A percentile compares a stretch with the other conserved stretches of the same genome.
Conservation (phyloP, 768 basidiomycete species). For the Podaxis sp. region DNA sequence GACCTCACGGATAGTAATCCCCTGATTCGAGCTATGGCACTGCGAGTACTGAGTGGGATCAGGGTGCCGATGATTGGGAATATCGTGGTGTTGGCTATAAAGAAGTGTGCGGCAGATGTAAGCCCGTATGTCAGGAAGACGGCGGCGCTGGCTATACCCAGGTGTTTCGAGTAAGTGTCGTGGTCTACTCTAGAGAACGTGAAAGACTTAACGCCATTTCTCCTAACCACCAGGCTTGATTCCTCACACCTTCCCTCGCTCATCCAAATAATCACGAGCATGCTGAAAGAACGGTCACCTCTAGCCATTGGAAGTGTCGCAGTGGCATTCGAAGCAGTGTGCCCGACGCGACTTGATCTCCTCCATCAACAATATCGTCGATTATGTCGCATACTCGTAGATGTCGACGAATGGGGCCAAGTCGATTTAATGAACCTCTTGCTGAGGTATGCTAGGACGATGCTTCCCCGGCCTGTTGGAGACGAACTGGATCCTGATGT, state of each 20-base stretch:
- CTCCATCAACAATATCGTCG: conserved; percentile 87
- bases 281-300: conserved; percentile 75
- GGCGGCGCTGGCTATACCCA: conserved; percentile 86
- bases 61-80: conserved; percentile 85
- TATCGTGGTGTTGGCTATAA: conserved; percentile 83
- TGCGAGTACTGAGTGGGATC: conserved; percentile 91
- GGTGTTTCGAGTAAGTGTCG: conserved; percentile 62
- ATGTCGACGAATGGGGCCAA: conserved; percentile 98
- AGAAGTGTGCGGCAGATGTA: conserved; percentile 87
- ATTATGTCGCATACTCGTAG: conserved; percentile 78
- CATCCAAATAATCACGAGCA: conserved; percentile 61
- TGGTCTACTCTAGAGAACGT: neutral
- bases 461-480: conserved; percentile 66
- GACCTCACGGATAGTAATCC: conserved; percentile 92
- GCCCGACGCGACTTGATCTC: conserved; percentile 82
- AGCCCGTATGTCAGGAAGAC: conserved; percentile 96
- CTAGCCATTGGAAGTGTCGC: conserved; percentile 86
- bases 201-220: neutral
- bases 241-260: conserved; percentile 67
- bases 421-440: conserved; percentile 76
- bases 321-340: conserved; percentile 83
- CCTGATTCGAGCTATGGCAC: conserved; percentile 93
- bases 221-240: conserved; percentile 57
- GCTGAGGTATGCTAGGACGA: conserved; percentile 76
- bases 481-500: conserved; percentile 79